Evolutionary conservation across 768 basidiomycete genomes (phyloP), one percentile per base, ranked within the genome.

Genomic region (Boletus rubropictus): DNA sequence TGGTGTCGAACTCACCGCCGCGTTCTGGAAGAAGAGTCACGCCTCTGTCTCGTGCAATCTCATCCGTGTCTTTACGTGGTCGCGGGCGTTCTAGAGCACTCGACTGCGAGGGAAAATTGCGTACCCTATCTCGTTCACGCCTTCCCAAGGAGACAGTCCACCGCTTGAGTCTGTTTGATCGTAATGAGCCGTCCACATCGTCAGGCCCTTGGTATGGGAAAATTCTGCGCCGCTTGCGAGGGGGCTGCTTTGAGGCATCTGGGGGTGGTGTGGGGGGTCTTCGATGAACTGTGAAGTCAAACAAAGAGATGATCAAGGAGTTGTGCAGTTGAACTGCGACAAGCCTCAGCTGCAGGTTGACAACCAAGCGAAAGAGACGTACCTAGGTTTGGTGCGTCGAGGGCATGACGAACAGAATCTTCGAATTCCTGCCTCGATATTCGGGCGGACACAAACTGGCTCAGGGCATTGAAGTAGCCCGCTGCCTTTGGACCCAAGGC

Each of bases 361-460:
- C 17, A 17, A 21, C 7, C 22, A 14, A 17, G 42, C 22, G 39
- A 36, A 18, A 17, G 39, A 24, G 33, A 63, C 59, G 17, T 29
- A 73, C 75, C 68, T 20, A 86, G 72, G 43, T 73, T 75, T 20
- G 81, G 73, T 1, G 78, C 75, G 56, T 80, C 80, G 28, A 90
- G 73, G 7, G 75, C 70, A 22, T 77, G 76, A 44, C 80, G 79
- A 48, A 86, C 74, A 14, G 76, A 66, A 4, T 86, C 82, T 49
- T 90, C 89, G 56, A 88, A 90, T 59, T 91, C 89, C 42, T 70
- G 68, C 35, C 89, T 76, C 9, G 88, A 87, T 55, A 79, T 79
- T 48, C 72, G 72, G 0, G 82, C 88, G 25, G 77, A 74, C 3
- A 89, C 75, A 61, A 86, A 90, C 39, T 71, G 72, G 50, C 78